Evolutionary conservation across 2,329 filamentous ascomycete genomes (phyloP).

Genomic region (Cordyceps javanica): DNA sequence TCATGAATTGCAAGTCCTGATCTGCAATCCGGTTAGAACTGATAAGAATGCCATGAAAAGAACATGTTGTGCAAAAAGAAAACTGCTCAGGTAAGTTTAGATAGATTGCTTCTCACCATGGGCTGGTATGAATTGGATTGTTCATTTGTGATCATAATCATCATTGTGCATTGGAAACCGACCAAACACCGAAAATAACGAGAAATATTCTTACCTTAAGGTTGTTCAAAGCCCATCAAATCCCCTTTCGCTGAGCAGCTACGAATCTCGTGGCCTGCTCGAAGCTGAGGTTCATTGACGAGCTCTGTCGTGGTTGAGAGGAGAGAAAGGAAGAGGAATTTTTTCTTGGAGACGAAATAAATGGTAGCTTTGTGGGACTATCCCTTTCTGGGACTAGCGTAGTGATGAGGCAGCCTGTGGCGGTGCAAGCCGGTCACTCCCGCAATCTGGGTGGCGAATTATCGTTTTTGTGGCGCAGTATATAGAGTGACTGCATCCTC

Average conservation of each 20-base stretch:
- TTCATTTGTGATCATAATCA: slow-evolving; percentile 35
- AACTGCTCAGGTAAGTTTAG: slow-evolving; percentile 48
- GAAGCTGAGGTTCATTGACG: slow-evolving; percentile 1
- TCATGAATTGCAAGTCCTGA: slow-evolving; percentile 7
- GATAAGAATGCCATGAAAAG: not conserved
- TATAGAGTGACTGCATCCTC: slow-evolving; percentile 15
- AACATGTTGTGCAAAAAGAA: slow-evolving; percentile 9
- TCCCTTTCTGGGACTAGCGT: slow-evolving; percentile 13
- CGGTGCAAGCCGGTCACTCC: slow-evolving; percentile 27
- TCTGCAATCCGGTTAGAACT: slow-evolving; percentile 17
- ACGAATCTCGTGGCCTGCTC: not conserved
- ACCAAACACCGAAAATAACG: not conserved
- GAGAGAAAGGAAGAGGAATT: slow-evolving; percentile 14
- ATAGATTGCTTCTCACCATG: slow-evolving; percentile 49
- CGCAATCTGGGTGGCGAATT: slow-evolving; percentile 22
- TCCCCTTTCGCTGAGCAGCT: not conserved
- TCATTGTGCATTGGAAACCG: slow-evolving; percentile 28
- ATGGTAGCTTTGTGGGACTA: slow-evolving; percentile 20
- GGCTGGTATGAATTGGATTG: slow-evolving; percentile 58
- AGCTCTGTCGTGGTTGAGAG: slow-evolving; percentile 14
- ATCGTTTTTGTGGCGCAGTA: slow-evolving; percentile 13
- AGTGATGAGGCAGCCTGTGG: slow-evolving; percentile 25
- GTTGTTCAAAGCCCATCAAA: not conserved
- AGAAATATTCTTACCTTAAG: slow-evolving; percentile 6
- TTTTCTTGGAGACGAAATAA: slow-evolving; percentile 9